Evolutionary conservation across 306 rosid genomes (phyloP), one percentile per base, ranked within the genome.

Genomic region (Ziziphus jujuba): DNA sequence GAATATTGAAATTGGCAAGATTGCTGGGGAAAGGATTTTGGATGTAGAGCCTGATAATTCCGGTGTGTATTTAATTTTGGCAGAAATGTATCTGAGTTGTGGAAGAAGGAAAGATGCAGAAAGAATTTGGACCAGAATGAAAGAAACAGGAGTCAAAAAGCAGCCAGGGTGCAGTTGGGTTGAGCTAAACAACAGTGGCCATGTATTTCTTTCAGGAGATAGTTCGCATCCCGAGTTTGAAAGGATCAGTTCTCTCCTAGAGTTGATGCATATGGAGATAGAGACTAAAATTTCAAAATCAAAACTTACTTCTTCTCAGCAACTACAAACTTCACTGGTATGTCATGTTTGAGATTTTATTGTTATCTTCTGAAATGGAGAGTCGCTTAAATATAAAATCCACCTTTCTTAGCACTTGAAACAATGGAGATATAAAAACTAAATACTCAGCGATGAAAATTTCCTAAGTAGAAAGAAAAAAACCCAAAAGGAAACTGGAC

Each of bases 131-230:
- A 77, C 73, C 10, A 77, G 75, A 65, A 77, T 82, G 87, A 85
- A 79, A 65, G 78, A 65, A 28, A 60, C 76, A 34, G 81, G 90
- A 66, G 83, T 85, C 28, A 85, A 85, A 75, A 79, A 81, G 79
- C 87, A 82, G 67, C 90, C 85, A 1, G 87, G 90, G 33, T 82
- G 87, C 51, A 85, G 87, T 66, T 85, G 87, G 90, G 66, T 82
- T 44, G 83, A 81, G 64, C 23, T 77, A 55, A 77, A 79, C 36
- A 58, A 72, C 53, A 11, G 76, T 7, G 77, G 59, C 60, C 63
- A 74, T 33, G 75, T 78, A 53, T 85, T 85, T 79, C 87, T 85
- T 61, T 81, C 87, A 9, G 83, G 79, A 17, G 84, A 82, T 67
- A 49, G 70, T 63, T 81, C 85, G 1, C 79, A 79, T 52, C 80